phyloP scores from a whole-genome alignment of 1,139 yeast genomes.

The Lodderomyces elongisporus region DNA sequence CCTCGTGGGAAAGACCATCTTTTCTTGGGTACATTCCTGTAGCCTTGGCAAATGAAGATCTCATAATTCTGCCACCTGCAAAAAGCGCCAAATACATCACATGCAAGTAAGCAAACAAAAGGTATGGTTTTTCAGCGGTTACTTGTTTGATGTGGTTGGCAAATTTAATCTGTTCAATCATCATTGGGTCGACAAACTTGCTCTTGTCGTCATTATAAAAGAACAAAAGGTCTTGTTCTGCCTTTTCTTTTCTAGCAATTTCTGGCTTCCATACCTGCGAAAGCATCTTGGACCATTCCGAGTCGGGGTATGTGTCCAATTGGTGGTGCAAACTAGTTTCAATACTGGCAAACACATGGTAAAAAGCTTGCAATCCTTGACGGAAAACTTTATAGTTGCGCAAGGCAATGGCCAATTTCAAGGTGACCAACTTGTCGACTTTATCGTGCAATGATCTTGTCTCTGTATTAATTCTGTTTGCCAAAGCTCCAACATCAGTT shows the following conservation, averaged over 20 bases:
- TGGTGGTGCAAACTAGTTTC: slow-evolving; percentile 54
- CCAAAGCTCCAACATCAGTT: slow-evolving; percentile 74
- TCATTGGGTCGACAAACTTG: slow-evolving; percentile 53
- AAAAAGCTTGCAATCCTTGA: slow-evolving; percentile 75
- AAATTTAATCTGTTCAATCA: slow-evolving; percentile 60
- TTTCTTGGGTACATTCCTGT: slow-evolving; percentile 73
- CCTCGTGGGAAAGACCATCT: slow-evolving; percentile 57
- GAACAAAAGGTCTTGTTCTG: slow-evolving; percentile 61
- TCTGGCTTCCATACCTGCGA: slow-evolving; percentile 66
- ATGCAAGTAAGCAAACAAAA: slow-evolving; percentile 78
- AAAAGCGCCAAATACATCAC: slow-evolving; percentile 81
- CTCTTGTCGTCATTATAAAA: slow-evolving; percentile 53
- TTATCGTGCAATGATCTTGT: slow-evolving; percentile 64
- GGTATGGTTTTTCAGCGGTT: slow-evolving; percentile 60
- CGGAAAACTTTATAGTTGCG: slow-evolving; percentile 72
- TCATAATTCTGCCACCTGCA: slow-evolving; percentile 79
- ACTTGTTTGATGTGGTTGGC: slow-evolving; percentile 53
- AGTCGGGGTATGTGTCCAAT: slow-evolving; percentile 27
- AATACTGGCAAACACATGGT: slow-evolving; percentile 67
- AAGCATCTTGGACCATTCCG: slow-evolving; percentile 42
- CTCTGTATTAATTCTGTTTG: slow-evolving; percentile 68
- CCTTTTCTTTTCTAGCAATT: slow-evolving; percentile 55
- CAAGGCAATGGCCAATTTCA: slow-evolving; percentile 69
- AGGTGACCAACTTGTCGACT: slow-evolving; percentile 63
- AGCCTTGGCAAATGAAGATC: slow-evolving; percentile 61